phyloP scores from a whole-genome alignment of 139 green algal species.

The Spirogloea muscicola region DNA sequence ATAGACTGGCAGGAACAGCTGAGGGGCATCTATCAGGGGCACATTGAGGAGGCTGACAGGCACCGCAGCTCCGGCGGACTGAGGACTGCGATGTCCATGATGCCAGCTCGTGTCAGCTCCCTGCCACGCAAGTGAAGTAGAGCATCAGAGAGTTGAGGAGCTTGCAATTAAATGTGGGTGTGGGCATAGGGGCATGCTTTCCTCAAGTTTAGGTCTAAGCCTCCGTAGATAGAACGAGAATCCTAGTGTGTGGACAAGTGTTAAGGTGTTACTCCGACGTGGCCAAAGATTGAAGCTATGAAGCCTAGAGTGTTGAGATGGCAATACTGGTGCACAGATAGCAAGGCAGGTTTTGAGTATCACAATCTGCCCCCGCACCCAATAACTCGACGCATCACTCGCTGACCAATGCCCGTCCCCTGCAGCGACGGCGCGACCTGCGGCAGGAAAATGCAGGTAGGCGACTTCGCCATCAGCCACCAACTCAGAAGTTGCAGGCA shows the following conservation, averaged over 20 bases:
- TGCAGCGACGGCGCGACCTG: slow-evolving; percentile 20
- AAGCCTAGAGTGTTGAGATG: slow-evolving; percentile 4
- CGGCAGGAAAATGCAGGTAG: no score
- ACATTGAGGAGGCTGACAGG: no score
- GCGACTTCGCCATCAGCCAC: no score
- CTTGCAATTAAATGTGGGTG: no score
- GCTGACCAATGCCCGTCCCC: neutral
- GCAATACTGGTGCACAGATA: neutral
- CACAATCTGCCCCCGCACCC: neutral
- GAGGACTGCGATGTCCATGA: neutral
- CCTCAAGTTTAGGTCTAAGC: neutral
- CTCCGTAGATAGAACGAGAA: neutral
- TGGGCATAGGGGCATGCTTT: neutral
- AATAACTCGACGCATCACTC: slow-evolving; percentile 1
- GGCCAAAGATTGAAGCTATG: no score
- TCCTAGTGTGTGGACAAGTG: no score
- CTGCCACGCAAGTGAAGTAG: no score
- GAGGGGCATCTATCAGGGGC: neutral
- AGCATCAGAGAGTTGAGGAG: no score
- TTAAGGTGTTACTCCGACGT: no score
- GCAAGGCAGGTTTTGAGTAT: neutral
- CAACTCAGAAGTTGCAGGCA: no score
- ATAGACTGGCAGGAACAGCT: neutral
- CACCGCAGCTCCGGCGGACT: neutral
- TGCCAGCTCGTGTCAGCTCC: neutral